Evolutionary conservation across 495 filamentous ascomycete genomes (phyloP), one percentile per base, ranked within the genome.

Genomic region (Aspergillus sclerotioniger): DNA sequence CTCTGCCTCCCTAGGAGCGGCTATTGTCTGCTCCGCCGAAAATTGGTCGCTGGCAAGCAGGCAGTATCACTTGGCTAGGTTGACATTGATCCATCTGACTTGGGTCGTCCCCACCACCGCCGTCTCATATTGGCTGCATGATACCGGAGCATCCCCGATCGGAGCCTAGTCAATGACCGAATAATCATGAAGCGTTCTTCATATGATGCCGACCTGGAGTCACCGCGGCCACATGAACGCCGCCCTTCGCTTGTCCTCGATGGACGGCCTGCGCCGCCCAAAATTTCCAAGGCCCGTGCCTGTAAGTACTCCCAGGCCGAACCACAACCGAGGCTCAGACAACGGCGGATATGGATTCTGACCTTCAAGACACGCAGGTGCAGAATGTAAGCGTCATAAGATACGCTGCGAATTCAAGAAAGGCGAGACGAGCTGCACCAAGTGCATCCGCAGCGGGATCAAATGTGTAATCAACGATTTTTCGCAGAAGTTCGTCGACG

Each of bases 401-500:
- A 79, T 79, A 52, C 74, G 74, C 47, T 79, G 76, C 56, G 76
- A 79, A 54, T 75, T 79, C 56, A 70, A 70, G 49, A 28, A 70
- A 3, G 76, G 76, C 3, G 76, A 77, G 49, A 52, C 67, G 12
- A 77, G 67, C 52, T 79, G 76, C 54, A 75, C 69, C 6, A 79
- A 79, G 66, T 79, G 76, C 59, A 57, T 70, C 16, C 76, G 76
- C 46, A 77, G 75, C 44, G 75, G 76, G 15, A 76, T 79, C 25
- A 79, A 77, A 61, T 79, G 76, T 53, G 68, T 77, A 13, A 71
- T 79, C 35, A 79, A 79, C 46, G 76, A 79, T 62, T 79, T 79
- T 60, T 79, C 76, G 25, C 76, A 77, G 44, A 79, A 79, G 53
- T 79, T 79, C 35, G 76, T 79, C 47, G 75, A 79, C 45, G 76